Percentiles rank a stretch among this genome's conserved stretches.
These are phyloP conservation scores for sweet orange (Citrus sinensis) DNA, from an alignment of 345 rosid species.

Conservation along the genomic window DNA sequence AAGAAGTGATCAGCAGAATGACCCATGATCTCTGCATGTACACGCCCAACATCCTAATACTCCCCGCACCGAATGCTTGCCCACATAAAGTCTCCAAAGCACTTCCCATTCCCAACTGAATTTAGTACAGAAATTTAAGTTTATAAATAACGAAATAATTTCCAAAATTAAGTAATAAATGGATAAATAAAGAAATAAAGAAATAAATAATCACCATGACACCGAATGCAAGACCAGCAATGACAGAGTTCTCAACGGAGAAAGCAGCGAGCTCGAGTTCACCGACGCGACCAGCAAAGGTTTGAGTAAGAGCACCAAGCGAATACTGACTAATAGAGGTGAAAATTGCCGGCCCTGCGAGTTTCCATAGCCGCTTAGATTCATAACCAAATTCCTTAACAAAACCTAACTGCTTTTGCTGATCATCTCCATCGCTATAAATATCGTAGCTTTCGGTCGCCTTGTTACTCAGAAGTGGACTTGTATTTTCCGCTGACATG, in stretches of 20 bases:
- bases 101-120: conserved; percentile 95
- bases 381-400: conserved; percentile 56
- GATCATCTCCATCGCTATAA: background rate
- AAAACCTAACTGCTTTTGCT: background rate
- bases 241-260: conserved; percentile 81
- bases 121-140: background rate
- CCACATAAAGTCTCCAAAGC: conserved; percentile 91
- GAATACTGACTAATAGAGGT: conserved; percentile 75
- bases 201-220: conserved; percentile 53
- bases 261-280: conserved; percentile 89
- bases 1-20: conserved; percentile 69
- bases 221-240: conserved; percentile 85
- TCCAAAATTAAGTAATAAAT: no score
- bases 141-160: background rate
- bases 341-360: conserved; percentile 92
- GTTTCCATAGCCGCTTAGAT: conserved; percentile 68
- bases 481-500: conserved; percentile 32
- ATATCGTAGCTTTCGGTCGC: background rate
- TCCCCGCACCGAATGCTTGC: conserved; percentile 90
- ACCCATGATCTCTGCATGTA: conserved; percentile 98
- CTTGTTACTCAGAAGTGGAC: conserved; percentile 27
- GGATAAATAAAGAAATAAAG: background rate
- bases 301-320: conserved; percentile 87
- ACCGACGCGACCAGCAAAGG: conserved; percentile 65
- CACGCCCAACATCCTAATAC: conserved; percentile 70